Conservation (phyloP, 2,329 filamentous ascomycete genomes). For the Fusarium torreyae region DNA sequence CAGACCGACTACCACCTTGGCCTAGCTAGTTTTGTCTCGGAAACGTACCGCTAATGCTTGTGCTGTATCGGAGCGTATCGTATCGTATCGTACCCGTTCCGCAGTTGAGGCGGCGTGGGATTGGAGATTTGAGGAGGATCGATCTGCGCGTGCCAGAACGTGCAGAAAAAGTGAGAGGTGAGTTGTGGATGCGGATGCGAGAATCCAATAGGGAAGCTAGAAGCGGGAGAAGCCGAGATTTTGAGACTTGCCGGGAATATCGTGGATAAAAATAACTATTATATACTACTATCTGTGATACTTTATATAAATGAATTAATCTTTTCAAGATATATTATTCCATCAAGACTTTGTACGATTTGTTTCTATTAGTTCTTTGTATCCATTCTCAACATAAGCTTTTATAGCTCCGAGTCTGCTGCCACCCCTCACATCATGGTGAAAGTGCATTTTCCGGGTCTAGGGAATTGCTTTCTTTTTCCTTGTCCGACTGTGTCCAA, state of each 20-base stretch:
- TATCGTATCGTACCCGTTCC: background rate
- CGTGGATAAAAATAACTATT: conserved; percentile 11
- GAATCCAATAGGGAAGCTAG: conserved; percentile 24
- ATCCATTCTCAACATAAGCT: background rate
- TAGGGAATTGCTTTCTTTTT: conserved; percentile 34
- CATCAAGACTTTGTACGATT: too few relatives aligned
- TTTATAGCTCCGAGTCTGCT: background rate
- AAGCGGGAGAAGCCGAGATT: conserved; percentile 34
- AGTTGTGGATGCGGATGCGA: conserved; percentile 13
- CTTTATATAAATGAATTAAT: too few relatives aligned
- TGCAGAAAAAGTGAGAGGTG: conserved; percentile 37
- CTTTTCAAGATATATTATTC: background rate
- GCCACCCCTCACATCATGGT: background rate
- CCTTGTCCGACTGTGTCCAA: conserved; percentile 14
- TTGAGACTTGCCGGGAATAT: conserved; percentile 25
- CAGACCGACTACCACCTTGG: conserved; percentile 3
- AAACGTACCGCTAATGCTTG: conserved; percentile 15
- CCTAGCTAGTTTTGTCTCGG: conserved; percentile 21
- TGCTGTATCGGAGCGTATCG: conserved; percentile 1
- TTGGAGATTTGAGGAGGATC: conserved; percentile 25
- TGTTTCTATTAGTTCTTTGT: background rate
- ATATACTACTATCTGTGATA: background rate
- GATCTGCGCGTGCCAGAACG: conserved; percentile 24
- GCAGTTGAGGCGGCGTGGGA: conserved; percentile 23
- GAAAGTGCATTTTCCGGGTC: conserved; percentile 1